Base-by-base conservation (phyloP, 768 basidiomycete genomes). In the Amylocystis lapponica region DNA sequence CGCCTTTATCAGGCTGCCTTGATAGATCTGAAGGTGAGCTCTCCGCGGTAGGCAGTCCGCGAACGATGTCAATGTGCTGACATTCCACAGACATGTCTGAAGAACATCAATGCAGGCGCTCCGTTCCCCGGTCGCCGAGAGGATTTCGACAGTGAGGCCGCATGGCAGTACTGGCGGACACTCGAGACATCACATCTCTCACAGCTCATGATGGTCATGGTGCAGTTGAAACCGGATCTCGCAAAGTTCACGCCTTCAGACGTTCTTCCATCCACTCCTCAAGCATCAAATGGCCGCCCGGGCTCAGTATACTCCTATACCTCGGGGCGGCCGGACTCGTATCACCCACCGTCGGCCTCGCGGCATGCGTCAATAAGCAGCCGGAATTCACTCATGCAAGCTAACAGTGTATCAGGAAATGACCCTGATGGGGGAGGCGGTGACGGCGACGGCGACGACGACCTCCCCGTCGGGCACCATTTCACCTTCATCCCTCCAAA, bases 401-500 rank as follows among this genome's bases (percentile, higher is more conserved):
- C 36, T 47, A 52, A 41, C 45, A 49, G 57, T 38, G 50, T 66
- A 44, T 52, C 63, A 16, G 50, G 48, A 29, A 59, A 52, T 6
- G 61, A 66, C 25, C 54, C 62, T 2, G 70, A 71, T 25, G 52
- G 52, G 10, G 60, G 66, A 11, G 61, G 59, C 20, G 68, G 68
- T 13, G 72, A 70, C 16, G 52, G 70, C 6, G 74, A 74, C 5
- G 77, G 64, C 9, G 85, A 86, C 49, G 86, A 86, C 10, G 83
- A 86, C 36, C 69, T 86, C 32, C 76, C 74, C 26, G 77, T 78
- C 34, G 84, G 84, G 21, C 80, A 83, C 50, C 70, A 83, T 53
- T 96, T 93, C 69, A 89, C 87, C 0, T 96, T 78, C 60, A 91
- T 98, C 47, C 94, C 94, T 3, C 81, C 90, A 13, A 88, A 87